A percentile compares a stretch with the other conserved stretches of the same genome.
phyloP scores from a whole-genome alignment of 371 early-diverging fungal species.

The Agmasoma carcini region DNA sequence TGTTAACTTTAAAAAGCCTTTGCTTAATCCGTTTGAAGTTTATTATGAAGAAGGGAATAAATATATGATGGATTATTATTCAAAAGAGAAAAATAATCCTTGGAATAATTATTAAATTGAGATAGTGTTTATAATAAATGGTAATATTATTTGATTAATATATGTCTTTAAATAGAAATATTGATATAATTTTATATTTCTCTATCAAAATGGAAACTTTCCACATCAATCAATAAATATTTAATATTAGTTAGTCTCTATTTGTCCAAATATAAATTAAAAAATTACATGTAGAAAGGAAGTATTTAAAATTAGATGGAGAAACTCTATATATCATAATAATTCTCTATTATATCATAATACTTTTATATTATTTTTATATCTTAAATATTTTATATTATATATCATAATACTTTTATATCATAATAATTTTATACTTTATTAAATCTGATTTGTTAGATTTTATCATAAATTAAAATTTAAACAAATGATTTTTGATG shows the following conservation, averaged over 20 bases:
- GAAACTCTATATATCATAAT: no score
- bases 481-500: background rate
- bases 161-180: background rate
- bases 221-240: background rate
- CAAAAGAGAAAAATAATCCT: slow-evolving; percentile 37
- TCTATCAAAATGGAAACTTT: background rate
- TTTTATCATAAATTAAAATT: background rate
- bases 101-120: slow-evolving; percentile 44
- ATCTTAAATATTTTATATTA: slow-evolving; percentile 51
- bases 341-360: no score
- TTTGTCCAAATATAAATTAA: no score
- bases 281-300: no score
- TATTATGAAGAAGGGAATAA: slow-evolving; percentile 56
- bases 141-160: background rate
- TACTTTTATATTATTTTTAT: slow-evolving; percentile 52
- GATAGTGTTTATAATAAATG: background rate
- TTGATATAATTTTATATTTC: background rate
- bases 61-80: slow-evolving; percentile 53
- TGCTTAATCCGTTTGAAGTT: slow-evolving; percentile 87
- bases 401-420: slow-evolving; percentile 46
- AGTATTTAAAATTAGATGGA: no score
- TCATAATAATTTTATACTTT: slow-evolving; percentile 21
- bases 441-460: slow-evolving; percentile 15
- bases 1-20: slow-evolving; percentile 73
- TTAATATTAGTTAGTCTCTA: background rate